Base-by-base conservation (phyloP, 2,329 filamentous ascomycete species). In the Bipolaris gigantea region DNA sequence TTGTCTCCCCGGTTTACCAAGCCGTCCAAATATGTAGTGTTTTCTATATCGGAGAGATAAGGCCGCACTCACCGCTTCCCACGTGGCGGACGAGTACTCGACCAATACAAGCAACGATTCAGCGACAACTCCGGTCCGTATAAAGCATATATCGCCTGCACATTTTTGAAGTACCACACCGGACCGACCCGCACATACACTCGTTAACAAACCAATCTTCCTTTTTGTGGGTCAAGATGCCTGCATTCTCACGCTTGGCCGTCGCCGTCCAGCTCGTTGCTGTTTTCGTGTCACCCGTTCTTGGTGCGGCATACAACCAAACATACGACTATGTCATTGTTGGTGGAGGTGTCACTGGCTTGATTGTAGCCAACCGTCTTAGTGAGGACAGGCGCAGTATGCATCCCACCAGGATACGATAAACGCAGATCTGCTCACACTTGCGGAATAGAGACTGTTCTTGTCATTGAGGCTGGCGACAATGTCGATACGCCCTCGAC, bases 301-400 rank as follows among this genome's bases (percentile, higher is more conserved):
- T 59, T 45, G 57, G 57, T 40, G 54, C 50, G 10, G 57, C 48
- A 9, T 45, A 54, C 13, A 47, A 50, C 19, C 48, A 53, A 33
- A 51, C 60, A 25, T 69, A 68, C 33, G 69, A 72, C 51, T 72
- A 72, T 61, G 61, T 72, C 7, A 66, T 72, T 35, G 64, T 72
- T 32, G 69, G 69, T 43, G 69, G 65, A 39, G 69, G 67, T 35
- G 57, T 67, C n/a, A 67, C 61, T 11, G 69, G 69, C 5, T 53
- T 69, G 40, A 56, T 69, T 19, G 63, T 71, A 9, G 68, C 69
- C 5, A 67, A 67, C 41, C 59, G 69, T 16, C 46, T 72, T 43
- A 64, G 55, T 1, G 66, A 69, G 19, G 58, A 69, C 52, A 64
- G 58, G 33, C 38, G 36, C 32, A 64, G 65, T 68, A 53, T 36